phyloP scores from a whole-genome alignment of 1,284 basidiomycete species.

The Athelia psychrophila region DNA sequence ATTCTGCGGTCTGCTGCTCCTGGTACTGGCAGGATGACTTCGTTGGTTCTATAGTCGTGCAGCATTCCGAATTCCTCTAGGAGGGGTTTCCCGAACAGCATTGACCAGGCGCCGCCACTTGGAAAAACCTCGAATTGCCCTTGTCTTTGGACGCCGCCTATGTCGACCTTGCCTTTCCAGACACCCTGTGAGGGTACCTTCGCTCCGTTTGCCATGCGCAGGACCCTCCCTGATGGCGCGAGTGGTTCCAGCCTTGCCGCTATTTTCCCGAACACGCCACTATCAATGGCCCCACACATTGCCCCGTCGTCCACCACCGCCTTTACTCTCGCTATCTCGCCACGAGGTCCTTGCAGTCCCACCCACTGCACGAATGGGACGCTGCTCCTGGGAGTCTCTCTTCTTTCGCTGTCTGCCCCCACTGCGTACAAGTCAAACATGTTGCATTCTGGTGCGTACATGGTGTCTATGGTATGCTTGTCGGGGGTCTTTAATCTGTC shows the following conservation, averaged over 20 bases:
- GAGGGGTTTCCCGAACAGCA: neutral
- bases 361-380: neutral
- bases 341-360: neutral
- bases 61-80: neutral
- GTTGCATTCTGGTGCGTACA: neutral
- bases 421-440: neutral
- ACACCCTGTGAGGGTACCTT: neutral
- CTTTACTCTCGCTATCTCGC: neutral
- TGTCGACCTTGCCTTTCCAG: neutral
- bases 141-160: neutral
- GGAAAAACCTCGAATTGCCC: neutral
- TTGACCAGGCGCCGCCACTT: neutral
- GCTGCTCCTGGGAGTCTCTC: neutral
- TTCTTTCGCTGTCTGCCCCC: neutral
- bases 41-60: neutral
- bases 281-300: neutral
- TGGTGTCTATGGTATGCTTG: neutral
- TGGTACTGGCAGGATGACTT: neutral
- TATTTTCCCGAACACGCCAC: neutral
- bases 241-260: neutral
- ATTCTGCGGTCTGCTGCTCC: no score
- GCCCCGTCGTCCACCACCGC: neutral
- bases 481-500: neutral
- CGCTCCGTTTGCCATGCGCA: neutral
- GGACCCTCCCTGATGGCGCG: neutral